Base-by-base conservation (phyloP, 2,329 filamentous ascomycete genomes). In the Pseudogymnoascus sp. region DNA sequence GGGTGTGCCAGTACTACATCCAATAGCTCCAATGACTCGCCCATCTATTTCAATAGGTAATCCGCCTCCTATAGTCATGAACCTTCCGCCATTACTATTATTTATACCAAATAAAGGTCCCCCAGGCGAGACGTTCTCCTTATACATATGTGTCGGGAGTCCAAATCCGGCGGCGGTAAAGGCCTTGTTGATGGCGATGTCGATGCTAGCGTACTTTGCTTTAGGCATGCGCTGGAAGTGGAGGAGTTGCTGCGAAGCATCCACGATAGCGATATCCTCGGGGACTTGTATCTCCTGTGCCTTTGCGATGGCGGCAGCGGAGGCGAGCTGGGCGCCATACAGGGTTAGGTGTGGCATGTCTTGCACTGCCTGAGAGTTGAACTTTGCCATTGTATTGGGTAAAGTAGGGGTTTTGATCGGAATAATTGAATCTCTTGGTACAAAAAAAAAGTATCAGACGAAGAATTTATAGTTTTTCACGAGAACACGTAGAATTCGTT, bases 121-220 rank as follows among this genome's bases (percentile, higher is more conserved):
- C 5, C 81, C 81, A 4, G 81, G 81, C 74, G 79, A 78, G 18
- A 83, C 81, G 42, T 74, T 76, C 66, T 82, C 81, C 64, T 80
- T 80, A 71, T 84, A 84, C 2, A 75, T 73, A 21, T 77, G 77
- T 0, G 81, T 84, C 0, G 81, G 80, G 4, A 76, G 73, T 18
- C 77, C 74, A 71, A 84, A 82, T 14, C 82, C 82, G 1, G 81
- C 80, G 3, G 82, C 82, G 2, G 82, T 84, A 69, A 83, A 84
- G 14, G 82, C 81, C 66, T 84, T 75, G 66, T 75, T 73, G 61
- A 74, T 71, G 16, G 71, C 67, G 23, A 71, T 67, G 36, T 31
- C 45, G 16, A 65, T 63, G 23, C 64, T 66, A 12, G 69, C 69
- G 42, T 69, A 67, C 36, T 72, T 72, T 4, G 70, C 70, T 11